phyloP scores from a whole-genome alignment of 2,329 filamentous ascomycete genomes.

The Pestalotiopsis sp. region DNA sequence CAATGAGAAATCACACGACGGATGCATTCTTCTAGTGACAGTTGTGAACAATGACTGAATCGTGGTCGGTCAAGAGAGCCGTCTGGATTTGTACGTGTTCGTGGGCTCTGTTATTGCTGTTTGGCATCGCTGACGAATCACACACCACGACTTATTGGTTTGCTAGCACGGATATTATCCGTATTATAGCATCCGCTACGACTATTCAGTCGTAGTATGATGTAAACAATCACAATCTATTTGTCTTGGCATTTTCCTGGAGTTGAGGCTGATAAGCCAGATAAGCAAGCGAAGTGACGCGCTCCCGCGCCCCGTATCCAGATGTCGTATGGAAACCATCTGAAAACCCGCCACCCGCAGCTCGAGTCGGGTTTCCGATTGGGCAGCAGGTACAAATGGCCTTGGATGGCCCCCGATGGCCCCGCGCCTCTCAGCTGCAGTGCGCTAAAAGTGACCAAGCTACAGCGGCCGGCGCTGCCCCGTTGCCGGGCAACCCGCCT shows the following conservation, averaged over 20 bases:
- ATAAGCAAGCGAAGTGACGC: not conserved
- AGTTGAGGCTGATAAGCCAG: not conserved
- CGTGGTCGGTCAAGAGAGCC: too few species aligned
- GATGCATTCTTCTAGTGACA: too few species aligned
- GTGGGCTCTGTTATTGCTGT: too few species aligned
- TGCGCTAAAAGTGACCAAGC: not conserved
- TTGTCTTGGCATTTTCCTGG: not conserved
- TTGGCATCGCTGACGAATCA: too few species aligned
- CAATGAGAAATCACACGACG: too few species aligned
- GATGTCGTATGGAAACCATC: not conserved
- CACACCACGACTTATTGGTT: not conserved
- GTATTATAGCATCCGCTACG: not conserved
- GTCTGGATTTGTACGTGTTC: too few species aligned
- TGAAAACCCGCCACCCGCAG: not conserved
- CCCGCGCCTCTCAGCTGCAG: too few species aligned
- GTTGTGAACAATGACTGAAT: too few species aligned
- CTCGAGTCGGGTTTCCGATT: too few species aligned
- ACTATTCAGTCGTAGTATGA: not conserved
- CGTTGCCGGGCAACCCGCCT: not conserved
- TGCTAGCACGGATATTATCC: not conserved
- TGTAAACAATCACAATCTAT: not conserved
- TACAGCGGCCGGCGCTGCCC: not conserved
- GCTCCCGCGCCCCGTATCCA: not conserved
- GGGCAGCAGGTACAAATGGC: too few species aligned
- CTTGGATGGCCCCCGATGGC: too few species aligned